Percentiles rank a stretch among this genome's conserved stretches.
These are phyloP conservation scores for Ascodesmis nigricans DNA, from an alignment of 495 filamentous ascomycete species.

Conservation along the genomic window DNA sequence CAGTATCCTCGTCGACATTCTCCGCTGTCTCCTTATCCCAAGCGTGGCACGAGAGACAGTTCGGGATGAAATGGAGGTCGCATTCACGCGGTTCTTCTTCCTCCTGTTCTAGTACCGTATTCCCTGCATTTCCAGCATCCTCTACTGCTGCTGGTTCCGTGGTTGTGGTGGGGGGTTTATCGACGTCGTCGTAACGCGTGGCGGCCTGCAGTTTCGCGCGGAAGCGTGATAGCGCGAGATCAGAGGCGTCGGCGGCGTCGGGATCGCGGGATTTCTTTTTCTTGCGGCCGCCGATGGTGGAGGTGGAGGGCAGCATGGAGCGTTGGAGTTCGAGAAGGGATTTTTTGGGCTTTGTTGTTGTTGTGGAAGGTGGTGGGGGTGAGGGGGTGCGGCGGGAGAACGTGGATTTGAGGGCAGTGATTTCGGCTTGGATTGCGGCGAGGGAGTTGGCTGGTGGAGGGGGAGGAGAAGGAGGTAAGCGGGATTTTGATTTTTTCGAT, in stretches of 20 bases:
- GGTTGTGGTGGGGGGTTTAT: neutral
- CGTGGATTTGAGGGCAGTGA: slow-evolving; percentile 69
- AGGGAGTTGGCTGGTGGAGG: slow-evolving; percentile 5
- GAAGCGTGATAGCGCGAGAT: slow-evolving; percentile 20
- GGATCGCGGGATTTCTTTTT: slow-evolving; percentile 27
- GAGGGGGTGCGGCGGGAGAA: slow-evolving; percentile 51
- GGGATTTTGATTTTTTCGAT: slow-evolving; percentile 2
- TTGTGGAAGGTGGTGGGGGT: slow-evolving; percentile 1
- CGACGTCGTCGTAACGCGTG: too few relatives aligned
- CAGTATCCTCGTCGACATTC: slow-evolving; percentile 38
- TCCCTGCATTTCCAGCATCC: slow-evolving; percentile 13
- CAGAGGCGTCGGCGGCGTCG: slow-evolving; percentile 14
- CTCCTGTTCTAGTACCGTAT: slow-evolving; percentile 25
- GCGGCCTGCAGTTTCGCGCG: slow-evolving; percentile 46
- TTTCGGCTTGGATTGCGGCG: slow-evolving; percentile 69
- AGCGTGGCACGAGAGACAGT: slow-evolving; percentile 70
- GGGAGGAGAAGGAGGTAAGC: slow-evolving; percentile 4
- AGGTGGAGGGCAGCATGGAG: slow-evolving; percentile 60
- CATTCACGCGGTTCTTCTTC: slow-evolving; percentile 54
- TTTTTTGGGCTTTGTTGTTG: slow-evolving; percentile 22
- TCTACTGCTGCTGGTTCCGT: neutral
- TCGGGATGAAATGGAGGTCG: slow-evolving; percentile 78
- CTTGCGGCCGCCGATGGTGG: slow-evolving; percentile 58
- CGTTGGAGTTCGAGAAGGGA: slow-evolving; percentile 37
- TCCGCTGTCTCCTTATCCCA: slow-evolving; percentile 43